Conservation (phyloP, 2,329 filamentous ascomycete species). For the Penicillium brevicompactum region DNA sequence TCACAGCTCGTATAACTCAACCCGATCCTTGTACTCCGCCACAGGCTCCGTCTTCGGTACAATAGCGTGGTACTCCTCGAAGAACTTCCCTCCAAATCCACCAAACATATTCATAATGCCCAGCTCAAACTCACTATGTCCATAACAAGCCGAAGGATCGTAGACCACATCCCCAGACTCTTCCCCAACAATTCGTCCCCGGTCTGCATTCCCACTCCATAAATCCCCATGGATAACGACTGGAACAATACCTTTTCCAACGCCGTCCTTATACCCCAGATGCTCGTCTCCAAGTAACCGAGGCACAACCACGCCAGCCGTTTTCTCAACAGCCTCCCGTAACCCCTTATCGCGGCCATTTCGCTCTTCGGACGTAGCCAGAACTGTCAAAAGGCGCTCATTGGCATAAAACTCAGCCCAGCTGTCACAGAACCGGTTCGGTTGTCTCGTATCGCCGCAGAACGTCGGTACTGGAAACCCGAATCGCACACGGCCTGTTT, state of each 20-base stretch:
- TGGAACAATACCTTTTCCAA: constrained; percentile 64
- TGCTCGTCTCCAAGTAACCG: constrained; percentile 70
- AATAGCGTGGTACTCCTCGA: constrained; percentile 73
- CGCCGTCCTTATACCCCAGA: constrained; percentile 53
- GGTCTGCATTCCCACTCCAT: constrained; percentile 84
- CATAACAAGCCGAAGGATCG: constrained; percentile 80
- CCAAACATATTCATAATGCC: constrained; percentile 98
- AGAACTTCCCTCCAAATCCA: constrained; percentile 73
- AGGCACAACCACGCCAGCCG: constrained; percentile 69
- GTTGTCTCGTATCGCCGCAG: constrained; percentile 81
- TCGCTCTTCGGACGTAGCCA: constrained; percentile 57
- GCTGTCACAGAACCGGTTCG: constrained; percentile 70
- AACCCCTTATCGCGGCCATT: constrained; percentile 69
- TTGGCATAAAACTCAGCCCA: constrained; percentile 90
- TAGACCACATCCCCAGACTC: constrained; percentile 74
- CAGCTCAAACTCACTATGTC: constrained; percentile 85
- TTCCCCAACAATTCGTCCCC: constrained; percentile 62
- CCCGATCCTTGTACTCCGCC: constrained; percentile 81
- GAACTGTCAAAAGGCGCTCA: constrained; percentile 68
- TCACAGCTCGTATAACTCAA: constrained; percentile 79
- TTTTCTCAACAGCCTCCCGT: constrained; percentile 63
- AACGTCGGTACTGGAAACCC: constrained; percentile 85
- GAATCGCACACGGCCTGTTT: constrained; percentile 58
- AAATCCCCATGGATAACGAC: constrained; percentile 88
- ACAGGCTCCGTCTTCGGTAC: constrained; percentile 79